Evolutionary conservation across 2,329 filamentous ascomycete genomes (phyloP).

Genomic region (Xylariaceae sp.): DNA sequence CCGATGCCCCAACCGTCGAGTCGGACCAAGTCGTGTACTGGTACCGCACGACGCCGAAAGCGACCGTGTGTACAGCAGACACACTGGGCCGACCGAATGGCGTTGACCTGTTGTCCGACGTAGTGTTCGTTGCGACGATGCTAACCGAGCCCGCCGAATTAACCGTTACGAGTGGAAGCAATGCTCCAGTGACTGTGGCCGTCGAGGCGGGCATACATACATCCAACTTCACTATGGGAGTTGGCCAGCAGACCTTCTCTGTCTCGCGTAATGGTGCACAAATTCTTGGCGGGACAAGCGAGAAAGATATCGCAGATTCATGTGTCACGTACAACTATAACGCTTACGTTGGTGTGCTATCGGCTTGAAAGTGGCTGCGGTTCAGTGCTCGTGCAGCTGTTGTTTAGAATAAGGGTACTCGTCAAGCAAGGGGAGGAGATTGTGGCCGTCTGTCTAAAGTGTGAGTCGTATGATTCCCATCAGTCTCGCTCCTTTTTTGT

Average conservation of each 20-base stretch:
- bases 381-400: no score
- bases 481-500: no score
- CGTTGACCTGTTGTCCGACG: slow-evolving; percentile 7
- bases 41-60: slow-evolving; percentile 11
- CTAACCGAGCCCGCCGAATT: slow-evolving; percentile 8
- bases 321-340: slow-evolving; percentile 11
- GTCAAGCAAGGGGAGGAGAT: no score
- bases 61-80: slow-evolving; percentile 7
- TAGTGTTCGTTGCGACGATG: slow-evolving; percentile 13
- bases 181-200: slow-evolving; percentile 5
- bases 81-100: slow-evolving; percentile 3
- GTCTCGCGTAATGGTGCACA: slow-evolving; percentile 1
- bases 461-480: no score
- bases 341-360: slow-evolving; percentile 9
- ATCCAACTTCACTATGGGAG: slow-evolving; percentile 10
- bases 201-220: slow-evolving; percentile 9
- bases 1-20: slow-evolving; percentile 4
- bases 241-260: slow-evolving; percentile 7
- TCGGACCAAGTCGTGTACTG: slow-evolving; percentile 12
- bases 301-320: slow-evolving; percentile 3
- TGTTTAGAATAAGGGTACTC: no score
- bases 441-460: no score
- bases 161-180: slow-evolving; percentile 7
- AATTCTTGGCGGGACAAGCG: slow-evolving; percentile 4
- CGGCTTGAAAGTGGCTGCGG: background rate